phyloP scores from a whole-genome alignment of 352 stramenopile species.

The Phytophthora sojae region DNA sequence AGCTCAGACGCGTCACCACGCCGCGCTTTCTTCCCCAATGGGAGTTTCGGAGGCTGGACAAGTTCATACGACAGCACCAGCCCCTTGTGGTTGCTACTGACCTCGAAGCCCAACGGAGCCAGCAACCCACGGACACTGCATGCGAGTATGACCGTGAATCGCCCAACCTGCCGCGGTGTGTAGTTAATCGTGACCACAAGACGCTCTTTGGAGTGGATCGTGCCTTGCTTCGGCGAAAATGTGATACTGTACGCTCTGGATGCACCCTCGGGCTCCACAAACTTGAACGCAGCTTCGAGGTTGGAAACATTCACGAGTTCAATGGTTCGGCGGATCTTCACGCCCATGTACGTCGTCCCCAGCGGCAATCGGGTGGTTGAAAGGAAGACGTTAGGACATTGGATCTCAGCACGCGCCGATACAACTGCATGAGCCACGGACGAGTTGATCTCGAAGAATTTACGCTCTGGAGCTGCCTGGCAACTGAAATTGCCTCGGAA shows the following conservation, averaged over 20 bases:
- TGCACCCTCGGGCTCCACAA: slow-evolving; percentile 64
- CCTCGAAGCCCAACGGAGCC: slow-evolving; percentile 67
- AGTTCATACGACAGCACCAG: slow-evolving; percentile 85
- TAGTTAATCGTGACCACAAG: slow-evolving; percentile 60
- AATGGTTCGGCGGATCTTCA: slow-evolving; percentile 53
- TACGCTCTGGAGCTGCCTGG: slow-evolving; percentile 39
- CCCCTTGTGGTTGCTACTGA: slow-evolving; percentile 74
- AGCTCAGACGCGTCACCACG: not conserved
- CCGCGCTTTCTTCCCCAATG: not conserved
- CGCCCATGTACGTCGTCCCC: slow-evolving; percentile 74
- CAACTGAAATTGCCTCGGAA: slow-evolving; percentile 64
- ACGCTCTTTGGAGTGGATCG: slow-evolving; percentile 70
- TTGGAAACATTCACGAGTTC: slow-evolving; percentile 86
- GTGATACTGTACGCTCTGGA: slow-evolving; percentile 60
- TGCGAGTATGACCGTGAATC: slow-evolving; percentile 62
- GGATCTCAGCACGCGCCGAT: slow-evolving; percentile 77
- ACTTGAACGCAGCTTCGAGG: slow-evolving; percentile 78
- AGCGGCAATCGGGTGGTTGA: slow-evolving; percentile 55
- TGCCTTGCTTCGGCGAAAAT: slow-evolving; percentile 54
- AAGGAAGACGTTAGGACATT: slow-evolving; percentile 80
- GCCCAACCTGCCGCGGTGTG: slow-evolving; percentile 61
- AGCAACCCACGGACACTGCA: slow-evolving; percentile 69
- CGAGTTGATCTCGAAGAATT: slow-evolving; percentile 24
- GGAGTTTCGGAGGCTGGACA: slow-evolving; percentile 17
- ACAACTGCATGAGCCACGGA: slow-evolving; percentile 22